These are phyloP conservation scores for Sordariomycetes sp. DNA, from an alignment of 2,329 filamentous ascomycete species.

Conservation along the genomic window DNA sequence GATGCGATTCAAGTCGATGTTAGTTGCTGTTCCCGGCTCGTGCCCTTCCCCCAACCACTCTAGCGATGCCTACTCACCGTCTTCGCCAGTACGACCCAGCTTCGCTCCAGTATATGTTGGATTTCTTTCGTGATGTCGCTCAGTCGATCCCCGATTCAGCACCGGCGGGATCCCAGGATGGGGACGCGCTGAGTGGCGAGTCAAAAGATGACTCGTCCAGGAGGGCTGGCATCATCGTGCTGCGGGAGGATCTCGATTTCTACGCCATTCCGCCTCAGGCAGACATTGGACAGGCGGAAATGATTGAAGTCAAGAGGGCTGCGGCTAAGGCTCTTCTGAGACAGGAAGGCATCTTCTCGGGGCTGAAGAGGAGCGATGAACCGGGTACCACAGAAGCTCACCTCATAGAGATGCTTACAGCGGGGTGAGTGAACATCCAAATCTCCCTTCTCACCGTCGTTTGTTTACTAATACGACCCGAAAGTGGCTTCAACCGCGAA, in stretches of 20 bases:
- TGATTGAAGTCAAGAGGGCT: constrained; percentile 93
- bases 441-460: neutral
- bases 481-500: constrained; percentile 89
- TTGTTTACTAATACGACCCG: constrained; percentile 3
- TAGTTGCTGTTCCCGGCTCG: constrained; percentile 29
- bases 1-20: constrained; percentile 97
- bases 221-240: constrained; percentile 93
- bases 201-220: constrained; percentile 66
- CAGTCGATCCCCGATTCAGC: constrained; percentile 84
- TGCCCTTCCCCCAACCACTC: neutral
- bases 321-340: constrained; percentile 76
- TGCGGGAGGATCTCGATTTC: constrained; percentile 93
- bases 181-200: constrained; percentile 39
- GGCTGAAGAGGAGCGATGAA: constrained; percentile 88
- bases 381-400: constrained; percentile 95
- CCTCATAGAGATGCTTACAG: constrained; percentile 97
- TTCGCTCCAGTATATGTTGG: constrained; percentile 97
- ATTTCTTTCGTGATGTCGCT: constrained; percentile 93
- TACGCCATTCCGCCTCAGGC: constrained; percentile 84
- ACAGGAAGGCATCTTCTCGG: constrained; percentile 94
- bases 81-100: constrained; percentile 77
- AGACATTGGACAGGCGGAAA: constrained; percentile 77
- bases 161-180: constrained; percentile 52
- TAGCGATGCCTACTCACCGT: neutral
- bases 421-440: constrained; percentile 55